phyloP scores from a whole-genome alignment of 139 green algal genomes.

The Chlorella ohadii region DNA sequence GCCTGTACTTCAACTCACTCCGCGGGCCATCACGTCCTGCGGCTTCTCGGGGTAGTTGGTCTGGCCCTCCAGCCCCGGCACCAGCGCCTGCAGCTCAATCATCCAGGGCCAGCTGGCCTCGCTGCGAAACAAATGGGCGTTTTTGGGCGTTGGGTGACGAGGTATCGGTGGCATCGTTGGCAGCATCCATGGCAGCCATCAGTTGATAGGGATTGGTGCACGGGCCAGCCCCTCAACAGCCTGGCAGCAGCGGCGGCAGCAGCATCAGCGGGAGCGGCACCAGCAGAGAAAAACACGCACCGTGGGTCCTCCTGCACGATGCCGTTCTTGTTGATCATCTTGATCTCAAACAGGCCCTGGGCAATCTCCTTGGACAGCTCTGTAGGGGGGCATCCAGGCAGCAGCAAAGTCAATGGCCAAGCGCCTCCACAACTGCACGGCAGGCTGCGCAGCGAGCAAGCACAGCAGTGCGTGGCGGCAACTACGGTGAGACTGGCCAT shows the following conservation, averaged over 20 bases:
- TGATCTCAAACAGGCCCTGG: not conserved
- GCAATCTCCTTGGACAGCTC: slow-evolving; percentile 1
- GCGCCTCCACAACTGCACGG: no score
- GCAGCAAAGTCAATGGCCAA: no score
- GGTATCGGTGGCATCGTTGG: no score
- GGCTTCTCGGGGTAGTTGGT: not conserved
- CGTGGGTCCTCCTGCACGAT: slow-evolving; percentile 7
- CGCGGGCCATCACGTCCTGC: not conserved
- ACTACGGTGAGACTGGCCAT: no score
- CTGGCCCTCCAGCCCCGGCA: slow-evolving; percentile 7
- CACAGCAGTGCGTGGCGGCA: no score
- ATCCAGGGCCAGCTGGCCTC: not conserved
- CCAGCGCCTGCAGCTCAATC: not conserved
- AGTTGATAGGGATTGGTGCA: no score
- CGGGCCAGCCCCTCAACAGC: no score
- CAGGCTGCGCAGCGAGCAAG: no score
- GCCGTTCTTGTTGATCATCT: slow-evolving; percentile 14
- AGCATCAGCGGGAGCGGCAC: no score
- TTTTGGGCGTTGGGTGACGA: no score
- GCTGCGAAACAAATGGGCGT: not conserved
- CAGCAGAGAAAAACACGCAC: not conserved
- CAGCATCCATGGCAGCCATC: no score
- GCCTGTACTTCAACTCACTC: slow-evolving; percentile 10
- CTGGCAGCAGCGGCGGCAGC: no score
- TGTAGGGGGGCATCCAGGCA: not conserved